Base-by-base conservation (phyloP, 306 rosid species). In the Cyclanthera cordifolia region DNA sequence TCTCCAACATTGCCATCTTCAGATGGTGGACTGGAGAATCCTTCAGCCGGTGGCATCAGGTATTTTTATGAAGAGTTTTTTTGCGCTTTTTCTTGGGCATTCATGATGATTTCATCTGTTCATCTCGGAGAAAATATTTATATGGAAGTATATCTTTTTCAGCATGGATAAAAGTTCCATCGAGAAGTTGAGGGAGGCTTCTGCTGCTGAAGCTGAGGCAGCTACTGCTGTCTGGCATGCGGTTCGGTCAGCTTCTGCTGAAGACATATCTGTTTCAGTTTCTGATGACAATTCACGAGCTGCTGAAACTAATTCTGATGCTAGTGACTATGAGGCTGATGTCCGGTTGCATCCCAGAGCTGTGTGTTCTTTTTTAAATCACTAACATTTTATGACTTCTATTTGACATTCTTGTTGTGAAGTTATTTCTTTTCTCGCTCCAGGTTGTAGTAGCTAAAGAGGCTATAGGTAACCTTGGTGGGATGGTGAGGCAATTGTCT, bases 381-480 rank as follows among this genome's bases (percentile, higher is more conserved):
- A 53, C 68, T 45, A 55, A 6, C 19, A 43, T 37, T 54, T 14
- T 59, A 15, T 71, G 20, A 57, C 43, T 45, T 23, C 50, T 73
- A 25, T 71, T 50, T 39, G 72, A 30, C 54, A 48, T 58, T 48
- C 70, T 67, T 77, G 69, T 55, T 74, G 78, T 79, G 61, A 72
- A 73, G 50, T 58, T 3, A 8, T 51, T 43, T 69, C 28, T 69
- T 63, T 41, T 78, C 72, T 74, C 72, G 53, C 71, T 83, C 61
- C 85, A 94, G 99, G 99, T 94, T 71, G 99, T 94, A 65, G 99
- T 94, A 74, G 99, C 99, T 45, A 94, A 94, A 80, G 99, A 94
- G 87, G 72, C 90, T 73, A 82, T 90, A n/a, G 99, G 99, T 68
- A 86, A 82, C 83, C 85, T 94, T 71, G 95, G 97, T 79, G 97